Evolutionary conservation across 1,284 basidiomycete species (phyloP).

Genomic region (Mycena citricolor): DNA sequence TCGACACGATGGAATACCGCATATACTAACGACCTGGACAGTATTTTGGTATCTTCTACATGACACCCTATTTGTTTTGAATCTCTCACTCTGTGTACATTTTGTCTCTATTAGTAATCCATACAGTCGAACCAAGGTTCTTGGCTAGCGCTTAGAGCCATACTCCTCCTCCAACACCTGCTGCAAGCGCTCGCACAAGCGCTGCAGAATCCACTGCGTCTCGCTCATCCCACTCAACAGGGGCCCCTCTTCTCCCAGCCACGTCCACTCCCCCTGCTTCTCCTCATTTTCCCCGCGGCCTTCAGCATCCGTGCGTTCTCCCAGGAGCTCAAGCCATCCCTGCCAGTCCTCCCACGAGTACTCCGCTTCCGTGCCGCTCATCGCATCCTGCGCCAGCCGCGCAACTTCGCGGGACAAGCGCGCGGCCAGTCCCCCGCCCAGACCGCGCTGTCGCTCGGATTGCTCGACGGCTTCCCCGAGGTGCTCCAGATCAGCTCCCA

Average conservation of each 20-base stretch:
- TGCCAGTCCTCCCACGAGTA: conserved; percentile 38
- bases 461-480: conserved; percentile 29
- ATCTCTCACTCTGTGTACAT: too few species aligned
- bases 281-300: conserved; percentile 6
- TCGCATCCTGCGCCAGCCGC: conserved; percentile 30
- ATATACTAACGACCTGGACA: background rate
- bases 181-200: conserved; percentile 34
- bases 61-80: conserved; percentile 21
- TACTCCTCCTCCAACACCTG: conserved; percentile 27
- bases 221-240: conserved; percentile 37
- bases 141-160: too few species aligned
- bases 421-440: conserved; percentile 27
- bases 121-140: too few species aligned
- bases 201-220: conserved; percentile 37
- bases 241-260: conserved; percentile 39
- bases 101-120: too few species aligned
- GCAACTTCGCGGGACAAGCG: conserved; percentile 32
- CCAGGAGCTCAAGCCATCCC: conserved; percentile 31
- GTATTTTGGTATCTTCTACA: conserved; percentile 23
- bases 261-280: conserved; percentile 30
- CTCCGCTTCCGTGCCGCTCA: conserved; percentile 25
- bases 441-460: conserved; percentile 28
- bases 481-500: conserved; percentile 27
- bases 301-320: conserved; percentile 12
- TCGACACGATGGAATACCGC: background rate